phyloP scores from a whole-genome alignment of 2,329 filamentous ascomycete species.

The Cordyceps tenuipes region DNA sequence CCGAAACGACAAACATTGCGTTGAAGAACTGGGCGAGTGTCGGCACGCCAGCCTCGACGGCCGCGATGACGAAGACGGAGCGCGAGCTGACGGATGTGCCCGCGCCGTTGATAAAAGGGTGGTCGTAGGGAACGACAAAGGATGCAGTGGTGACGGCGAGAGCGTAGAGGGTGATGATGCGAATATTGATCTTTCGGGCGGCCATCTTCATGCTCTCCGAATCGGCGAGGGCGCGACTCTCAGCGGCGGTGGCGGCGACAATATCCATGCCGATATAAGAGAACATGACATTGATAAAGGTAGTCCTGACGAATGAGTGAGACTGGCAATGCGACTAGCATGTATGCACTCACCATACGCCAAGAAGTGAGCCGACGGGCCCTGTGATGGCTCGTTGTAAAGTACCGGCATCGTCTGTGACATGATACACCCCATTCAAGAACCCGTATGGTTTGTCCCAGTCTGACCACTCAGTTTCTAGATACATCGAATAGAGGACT shows the following conservation, averaged over 20 bases:
- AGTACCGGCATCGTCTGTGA: slow-evolving; percentile 21
- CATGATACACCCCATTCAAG: slow-evolving; percentile 26
- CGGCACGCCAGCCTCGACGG: slow-evolving; percentile 29
- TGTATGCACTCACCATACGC: slow-evolving; percentile 26
- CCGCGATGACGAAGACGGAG: slow-evolving; percentile 30
- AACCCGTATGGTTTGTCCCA: slow-evolving; percentile 26
- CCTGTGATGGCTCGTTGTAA: slow-evolving; percentile 20
- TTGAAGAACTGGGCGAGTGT: slow-evolving; percentile 29
- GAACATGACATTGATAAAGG: slow-evolving; percentile 29
- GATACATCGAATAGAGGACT: neutral
- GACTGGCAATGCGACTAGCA: too few species aligned
- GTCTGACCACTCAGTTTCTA: neutral
- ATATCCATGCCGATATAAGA: slow-evolving; percentile 32
- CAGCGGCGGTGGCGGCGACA: slow-evolving; percentile 29
- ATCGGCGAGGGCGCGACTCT: slow-evolving; percentile 25
- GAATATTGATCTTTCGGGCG: slow-evolving; percentile 29
- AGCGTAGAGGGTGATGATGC: slow-evolving; percentile 23
- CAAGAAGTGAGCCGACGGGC: slow-evolving; percentile 27
- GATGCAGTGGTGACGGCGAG: slow-evolving; percentile 20
- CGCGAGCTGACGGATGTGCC: slow-evolving; percentile 25
- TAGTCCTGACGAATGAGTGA: slow-evolving; percentile 21
- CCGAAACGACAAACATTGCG: slow-evolving; percentile 29
- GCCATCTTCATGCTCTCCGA: slow-evolving; percentile 34
- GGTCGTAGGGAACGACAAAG: slow-evolving; percentile 29
- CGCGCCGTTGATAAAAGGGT: slow-evolving; percentile 32